Conservation (phyloP, 768 basidiomycete genomes). For the Tremella mesenterica region DNA sequence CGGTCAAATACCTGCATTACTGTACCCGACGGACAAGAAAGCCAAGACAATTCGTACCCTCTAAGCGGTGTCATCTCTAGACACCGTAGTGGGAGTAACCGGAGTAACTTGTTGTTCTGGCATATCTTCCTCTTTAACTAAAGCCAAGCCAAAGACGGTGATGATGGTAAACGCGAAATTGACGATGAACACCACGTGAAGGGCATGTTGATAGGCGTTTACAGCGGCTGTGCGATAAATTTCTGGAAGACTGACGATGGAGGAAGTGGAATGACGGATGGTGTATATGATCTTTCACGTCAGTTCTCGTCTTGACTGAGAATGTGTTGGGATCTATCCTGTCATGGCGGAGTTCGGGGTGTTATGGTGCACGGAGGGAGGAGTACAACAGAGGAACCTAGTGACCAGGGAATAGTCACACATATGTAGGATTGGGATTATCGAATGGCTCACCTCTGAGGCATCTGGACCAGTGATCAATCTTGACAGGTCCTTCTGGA, state of each 20-base stretch:
- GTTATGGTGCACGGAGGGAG: neutral
- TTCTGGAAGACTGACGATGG: slow-evolving; percentile 29
- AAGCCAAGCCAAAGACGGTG: slow-evolving; percentile 17
- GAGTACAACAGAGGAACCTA: too few species aligned
- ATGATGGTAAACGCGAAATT: slow-evolving; percentile 28
- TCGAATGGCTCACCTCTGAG: slow-evolving; percentile 28
- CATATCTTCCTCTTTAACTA: slow-evolving; percentile 35
- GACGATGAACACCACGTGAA: slow-evolving; percentile 34
- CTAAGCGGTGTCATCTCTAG: too few species aligned
- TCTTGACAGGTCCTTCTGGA: slow-evolving; percentile 60
- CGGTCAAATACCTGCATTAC: too few species aligned
- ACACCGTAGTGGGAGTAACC: too few species aligned
- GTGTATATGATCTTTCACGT: slow-evolving; percentile 29
- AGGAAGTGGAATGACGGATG: slow-evolving; percentile 41
- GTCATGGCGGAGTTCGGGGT: neutral
- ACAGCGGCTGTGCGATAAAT: slow-evolving; percentile 21
- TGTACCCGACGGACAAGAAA: too few species aligned
- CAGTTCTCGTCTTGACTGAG: neutral
- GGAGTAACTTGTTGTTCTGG: slow-evolving; percentile 8
- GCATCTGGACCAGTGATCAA: slow-evolving; percentile 71
- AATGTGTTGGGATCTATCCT: neutral
- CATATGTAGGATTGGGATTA: neutral
- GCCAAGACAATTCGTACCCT: too few species aligned
- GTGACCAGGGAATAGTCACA: too few species aligned
- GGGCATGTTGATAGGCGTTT: slow-evolving; percentile 28